Evolutionary conservation across 495 filamentous ascomycete genomes (phyloP).

Genomic region (Penicillium diatomitis): DNA sequence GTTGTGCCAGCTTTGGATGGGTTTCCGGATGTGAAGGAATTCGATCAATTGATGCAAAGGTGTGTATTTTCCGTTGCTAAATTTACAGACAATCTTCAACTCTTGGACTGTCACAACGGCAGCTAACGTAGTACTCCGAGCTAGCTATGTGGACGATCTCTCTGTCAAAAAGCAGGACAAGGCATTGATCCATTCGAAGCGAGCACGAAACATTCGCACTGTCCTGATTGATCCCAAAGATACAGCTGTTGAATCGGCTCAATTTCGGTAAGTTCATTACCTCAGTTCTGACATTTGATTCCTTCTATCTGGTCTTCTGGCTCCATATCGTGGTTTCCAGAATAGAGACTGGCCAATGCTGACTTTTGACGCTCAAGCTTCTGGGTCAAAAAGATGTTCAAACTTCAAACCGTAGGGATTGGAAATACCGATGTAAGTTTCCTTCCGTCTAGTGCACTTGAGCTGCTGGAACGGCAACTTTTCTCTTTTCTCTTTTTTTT

Average conservation of each 20-base stretch:
- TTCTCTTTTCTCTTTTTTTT: too few relatives aligned
- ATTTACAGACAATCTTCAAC: too few relatives aligned
- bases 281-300: too few relatives aligned
- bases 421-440: constrained; percentile 26
- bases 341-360: too few relatives aligned
- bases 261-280: constrained; percentile 35
- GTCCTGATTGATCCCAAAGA: constrained; percentile 47
- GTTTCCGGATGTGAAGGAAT: constrained; percentile 44
- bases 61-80: constrained; percentile 10
- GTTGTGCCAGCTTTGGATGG: constrained; percentile 38
- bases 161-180: constrained; percentile 53
- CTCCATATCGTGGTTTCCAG: too few relatives aligned
- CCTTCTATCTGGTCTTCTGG: too few relatives aligned
- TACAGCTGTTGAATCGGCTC: constrained; percentile 49
- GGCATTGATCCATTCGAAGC: constrained; percentile 45
- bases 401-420: constrained; percentile 33
- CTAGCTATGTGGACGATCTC: constrained; percentile 41
- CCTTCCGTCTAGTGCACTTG: not conserved
- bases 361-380: constrained; percentile 14
- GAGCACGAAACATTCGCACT: constrained; percentile 45
- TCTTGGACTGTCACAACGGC: not conserved
- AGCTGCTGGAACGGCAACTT: too few relatives aligned
- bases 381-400: constrained; percentile 57
- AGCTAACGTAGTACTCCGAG: not conserved
- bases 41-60: constrained; percentile 46